A percentile compares a stretch with the other conserved stretches of the same genome.
Conservation (phyloP, 139 green algal species). For the Ettlia oleoabundans region DNA sequence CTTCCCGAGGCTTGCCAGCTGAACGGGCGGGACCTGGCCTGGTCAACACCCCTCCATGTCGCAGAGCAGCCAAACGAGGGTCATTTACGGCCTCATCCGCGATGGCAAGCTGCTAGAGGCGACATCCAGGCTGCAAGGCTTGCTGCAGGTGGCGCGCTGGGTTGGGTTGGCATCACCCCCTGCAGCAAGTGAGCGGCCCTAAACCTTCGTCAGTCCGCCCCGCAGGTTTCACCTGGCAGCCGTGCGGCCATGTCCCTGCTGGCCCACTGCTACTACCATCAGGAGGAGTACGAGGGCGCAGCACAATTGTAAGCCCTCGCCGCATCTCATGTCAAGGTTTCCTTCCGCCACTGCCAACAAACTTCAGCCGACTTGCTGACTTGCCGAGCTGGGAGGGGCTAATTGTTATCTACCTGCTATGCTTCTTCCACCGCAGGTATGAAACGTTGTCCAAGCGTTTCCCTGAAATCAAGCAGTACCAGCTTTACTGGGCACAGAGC, state of each 20-base stretch:
- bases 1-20: background rate
- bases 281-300: conserved; percentile 31
- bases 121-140: background rate
- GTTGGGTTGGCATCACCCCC: too few relatives aligned
- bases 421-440: conserved; percentile 27
- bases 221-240: conserved; percentile 20
- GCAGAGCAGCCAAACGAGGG: background rate
- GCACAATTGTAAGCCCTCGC: background rate
- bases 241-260: conserved; percentile 17
- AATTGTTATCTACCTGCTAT: too few relatives aligned
- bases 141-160: conserved; percentile 34
- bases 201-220: too few relatives aligned
- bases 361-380: too few relatives aligned
- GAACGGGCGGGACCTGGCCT: too few relatives aligned
- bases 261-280: conserved; percentile 29
- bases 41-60: background rate
- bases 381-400: too few relatives aligned
- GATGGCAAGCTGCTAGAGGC: conserved; percentile 12
- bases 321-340: too few relatives aligned
- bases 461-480: conserved; percentile 16
- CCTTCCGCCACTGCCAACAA: background rate
- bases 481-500: conserved; percentile 31
- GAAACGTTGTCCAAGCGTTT: background rate
- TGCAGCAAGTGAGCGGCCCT: too few relatives aligned
- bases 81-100: conserved; percentile 15